Conservation (phyloP, 2,329 filamentous ascomycete genomes). For the Meredithiella fracta region DNA sequence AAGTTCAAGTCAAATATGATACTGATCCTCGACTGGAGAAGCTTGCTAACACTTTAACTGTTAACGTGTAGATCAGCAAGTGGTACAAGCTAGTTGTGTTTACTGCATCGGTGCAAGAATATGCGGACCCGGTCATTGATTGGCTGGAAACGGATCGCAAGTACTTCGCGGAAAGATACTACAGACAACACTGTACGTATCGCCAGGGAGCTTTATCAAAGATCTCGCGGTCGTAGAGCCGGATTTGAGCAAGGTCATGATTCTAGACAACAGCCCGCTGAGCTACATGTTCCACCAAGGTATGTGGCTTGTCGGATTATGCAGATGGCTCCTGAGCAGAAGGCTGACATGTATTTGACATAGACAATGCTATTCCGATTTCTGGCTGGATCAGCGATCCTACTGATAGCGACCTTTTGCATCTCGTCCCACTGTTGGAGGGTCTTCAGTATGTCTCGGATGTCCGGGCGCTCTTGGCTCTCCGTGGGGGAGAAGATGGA, state of each 20-base stretch:
- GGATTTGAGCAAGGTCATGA: conserved; percentile 95
- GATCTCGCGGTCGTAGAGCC: conserved; percentile 92
- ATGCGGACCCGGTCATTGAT: conserved; percentile 96
- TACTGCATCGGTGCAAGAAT: conserved; percentile 94
- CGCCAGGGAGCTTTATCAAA: conserved; percentile 97
- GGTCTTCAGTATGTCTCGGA: conserved; percentile 94
- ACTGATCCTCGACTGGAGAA: background rate
- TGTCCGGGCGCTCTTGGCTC: conserved; percentile 73
- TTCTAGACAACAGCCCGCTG: conserved; percentile 93
- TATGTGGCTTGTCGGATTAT: conserved; percentile 26
- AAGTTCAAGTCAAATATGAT: conserved; percentile 18
- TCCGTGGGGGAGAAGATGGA: conserved; percentile 71
- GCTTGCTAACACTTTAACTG: conserved; percentile 16
- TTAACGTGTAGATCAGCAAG: conserved; percentile 52
- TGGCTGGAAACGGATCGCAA: conserved; percentile 95
- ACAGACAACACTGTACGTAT: conserved; percentile 92
- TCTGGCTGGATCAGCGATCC: conserved; percentile 99
- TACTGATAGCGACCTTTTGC: conserved; percentile 86
- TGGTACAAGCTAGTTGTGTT: conserved; percentile 98
- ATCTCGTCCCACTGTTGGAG: conserved; percentile 82
- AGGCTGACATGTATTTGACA: conserved; percentile 7
- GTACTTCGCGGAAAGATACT: conserved; percentile 86
- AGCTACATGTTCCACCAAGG: conserved; percentile 99
- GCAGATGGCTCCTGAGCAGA: background rate
- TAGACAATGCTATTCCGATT: conserved; percentile 97